Conservation (phyloP, 768 basidiomycete species). For the Suillus fuscotomentosus region DNA sequence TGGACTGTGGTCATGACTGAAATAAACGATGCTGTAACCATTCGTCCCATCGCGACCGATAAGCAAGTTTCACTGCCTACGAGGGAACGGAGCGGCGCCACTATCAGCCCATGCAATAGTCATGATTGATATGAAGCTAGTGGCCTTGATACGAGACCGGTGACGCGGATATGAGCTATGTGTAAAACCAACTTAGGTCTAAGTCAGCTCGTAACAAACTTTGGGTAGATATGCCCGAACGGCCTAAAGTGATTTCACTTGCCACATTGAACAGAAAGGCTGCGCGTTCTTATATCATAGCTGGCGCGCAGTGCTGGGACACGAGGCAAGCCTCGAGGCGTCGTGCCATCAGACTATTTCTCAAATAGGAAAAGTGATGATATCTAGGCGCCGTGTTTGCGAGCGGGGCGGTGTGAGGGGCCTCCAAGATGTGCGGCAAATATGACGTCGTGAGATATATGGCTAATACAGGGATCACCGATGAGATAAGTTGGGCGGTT, state of each 20-base stretch:
- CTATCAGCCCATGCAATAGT: background rate
- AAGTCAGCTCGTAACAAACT: background rate
- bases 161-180: slow-evolving; percentile 1
- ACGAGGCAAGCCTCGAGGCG: slow-evolving; percentile 28
- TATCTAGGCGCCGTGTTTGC: slow-evolving; percentile 7
- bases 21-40: background rate
- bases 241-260: background rate
- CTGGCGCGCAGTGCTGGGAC: slow-evolving; percentile 8
- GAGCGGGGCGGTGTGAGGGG: background rate
- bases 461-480: background rate
- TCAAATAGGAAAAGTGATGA: slow-evolving; percentile 15
- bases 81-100: background rate
- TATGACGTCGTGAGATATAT: slow-evolving; percentile 9
- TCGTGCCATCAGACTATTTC: slow-evolving; percentile 8
- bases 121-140: background rate
- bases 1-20: background rate
- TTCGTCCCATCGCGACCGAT: slow-evolving; percentile 4
- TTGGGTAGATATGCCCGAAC: background rate
- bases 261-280: background rate
- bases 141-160: background rate
- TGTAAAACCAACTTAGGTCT: background rate
- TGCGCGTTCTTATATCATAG: slow-evolving; percentile 1
- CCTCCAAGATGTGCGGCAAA: background rate
- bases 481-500: slow-evolving; percentile 6
- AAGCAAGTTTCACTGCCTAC: slow-evolving; percentile 2